Base-by-base conservation (phyloP, 1,284 basidiomycete genomes). In the Schizophyllum amplum region DNA sequence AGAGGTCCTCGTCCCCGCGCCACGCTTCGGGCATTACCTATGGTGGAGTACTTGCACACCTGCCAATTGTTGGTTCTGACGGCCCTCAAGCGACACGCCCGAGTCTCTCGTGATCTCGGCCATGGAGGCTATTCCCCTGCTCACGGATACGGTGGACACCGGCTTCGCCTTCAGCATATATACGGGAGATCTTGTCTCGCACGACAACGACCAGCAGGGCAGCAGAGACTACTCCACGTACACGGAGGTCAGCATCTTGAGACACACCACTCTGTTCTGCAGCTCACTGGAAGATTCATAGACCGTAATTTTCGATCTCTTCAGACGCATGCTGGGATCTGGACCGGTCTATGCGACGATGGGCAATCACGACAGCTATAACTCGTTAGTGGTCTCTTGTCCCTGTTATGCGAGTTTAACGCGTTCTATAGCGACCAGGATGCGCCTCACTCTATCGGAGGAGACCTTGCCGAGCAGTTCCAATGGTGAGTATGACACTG, bases 341-440 rank as follows among this genome's bases (percentile, higher is more conserved):
- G 84, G 84, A 0, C 85, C 87, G 22, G 77, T 89, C 1, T 90
- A 90, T 63, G 82, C 83, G 25, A 80, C 83, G 0, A 71, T 90
- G 13, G 88, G 88, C n/a, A 90, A 90, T 65, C 87, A 90, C 62
- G 88, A 90, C 65, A 82, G 76, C 47, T 86, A 86, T 67, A 80
- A 82, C 60, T 74, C 80, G 83, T 84, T 68, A 56, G 63, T 62
- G 53, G 52, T 23, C 53, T 55, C 61, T n/a, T n/a, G 9, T 51
- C 47, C 1, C 62, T 58, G 48, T 33, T 23, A 6, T 23, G 53
- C 49, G 48, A 25, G 25, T 50, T 24, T 46, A 46, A 47, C 50
- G 47, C 47, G n/a, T 20, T 46, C 61, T 64, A 59, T 61, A 83
- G 82, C 67, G 83, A 83, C 6, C 83, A 86, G 70, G 80, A 87